Percentiles rank a stretch among this genome's conserved stretches.
Conservation (phyloP, 2,329 filamentous ascomycete species). For the Venturia asperata region DNA sequence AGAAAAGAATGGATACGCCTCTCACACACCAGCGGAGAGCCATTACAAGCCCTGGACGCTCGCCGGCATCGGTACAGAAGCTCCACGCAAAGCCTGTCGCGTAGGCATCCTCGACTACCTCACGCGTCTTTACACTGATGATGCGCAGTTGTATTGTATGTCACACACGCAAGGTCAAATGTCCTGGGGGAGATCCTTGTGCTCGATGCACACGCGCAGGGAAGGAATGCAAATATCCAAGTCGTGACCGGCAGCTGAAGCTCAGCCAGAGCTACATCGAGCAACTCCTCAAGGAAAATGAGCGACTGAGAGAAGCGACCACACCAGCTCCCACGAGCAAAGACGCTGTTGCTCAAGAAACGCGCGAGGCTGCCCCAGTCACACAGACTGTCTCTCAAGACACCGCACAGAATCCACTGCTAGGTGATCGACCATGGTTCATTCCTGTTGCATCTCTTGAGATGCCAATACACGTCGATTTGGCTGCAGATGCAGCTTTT, state of each 20-base stretch:
- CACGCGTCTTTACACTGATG: background rate
- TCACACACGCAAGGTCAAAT: slow-evolving; percentile 31
- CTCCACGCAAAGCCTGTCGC: background rate
- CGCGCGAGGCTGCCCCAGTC: slow-evolving; percentile 7
- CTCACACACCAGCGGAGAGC: background rate
- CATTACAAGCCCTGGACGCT: background rate
- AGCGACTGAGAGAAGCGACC: slow-evolving; percentile 24
- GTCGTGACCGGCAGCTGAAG: slow-evolving; percentile 28
- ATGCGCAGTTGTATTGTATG: slow-evolving; percentile 25
- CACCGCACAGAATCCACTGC: slow-evolving; percentile 29
- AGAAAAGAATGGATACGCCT: background rate
- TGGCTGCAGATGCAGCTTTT: slow-evolving; percentile 35
- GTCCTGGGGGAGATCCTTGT: slow-evolving; percentile 31
- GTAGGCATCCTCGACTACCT: background rate
- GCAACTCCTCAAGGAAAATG: slow-evolving; percentile 28
- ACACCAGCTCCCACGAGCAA: slow-evolving; percentile 5
- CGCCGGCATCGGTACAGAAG: background rate
- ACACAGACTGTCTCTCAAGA: slow-evolving; percentile 24
- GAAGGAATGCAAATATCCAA: slow-evolving; percentile 26
- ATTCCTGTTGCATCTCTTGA: slow-evolving; percentile 28
- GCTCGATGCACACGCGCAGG: slow-evolving; percentile 25
- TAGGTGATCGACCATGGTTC: slow-evolving; percentile 34
- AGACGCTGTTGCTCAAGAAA: slow-evolving; percentile 12
- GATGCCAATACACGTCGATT: slow-evolving; percentile 33
- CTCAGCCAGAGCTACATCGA: slow-evolving; percentile 29